Evolutionary conservation across 768 basidiomycete species (phyloP).

Genomic region (Podaxis sp.): DNA sequence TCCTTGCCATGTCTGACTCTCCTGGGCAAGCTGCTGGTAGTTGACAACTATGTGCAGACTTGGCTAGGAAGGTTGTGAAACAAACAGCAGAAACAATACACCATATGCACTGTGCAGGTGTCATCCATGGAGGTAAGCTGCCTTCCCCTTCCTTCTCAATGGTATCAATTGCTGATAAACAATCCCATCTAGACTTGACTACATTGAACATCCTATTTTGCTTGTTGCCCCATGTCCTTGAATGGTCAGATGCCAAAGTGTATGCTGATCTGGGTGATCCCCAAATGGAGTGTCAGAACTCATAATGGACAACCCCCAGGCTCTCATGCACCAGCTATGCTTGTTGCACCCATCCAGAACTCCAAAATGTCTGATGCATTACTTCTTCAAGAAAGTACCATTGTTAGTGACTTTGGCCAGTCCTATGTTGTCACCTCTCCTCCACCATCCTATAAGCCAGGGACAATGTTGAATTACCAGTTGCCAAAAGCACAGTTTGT

Average conservation of each 20-base stretch:
- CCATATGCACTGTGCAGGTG: constrained; percentile 31
- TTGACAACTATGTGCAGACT: constrained; percentile 30
- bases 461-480: constrained; percentile 30
- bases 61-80: constrained; percentile 36
- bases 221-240: constrained; percentile 22
- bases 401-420: constrained; percentile 40
- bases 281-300: constrained; percentile 14
- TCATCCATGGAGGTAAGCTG: not conserved
- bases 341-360: constrained; percentile 30
- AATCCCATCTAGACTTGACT: constrained; percentile 35
- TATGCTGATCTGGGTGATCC: constrained; percentile 32
- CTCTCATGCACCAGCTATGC: constrained; percentile 29
- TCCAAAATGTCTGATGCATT: constrained; percentile 18
- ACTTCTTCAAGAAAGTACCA: constrained; percentile 30
- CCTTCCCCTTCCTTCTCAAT: not conserved
- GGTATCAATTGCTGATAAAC: constrained; percentile 36
- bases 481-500: constrained; percentile 39
- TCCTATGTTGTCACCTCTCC: constrained; percentile 27
- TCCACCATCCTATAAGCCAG: constrained; percentile 30
- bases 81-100: constrained; percentile 26
- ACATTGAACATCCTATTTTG: constrained; percentile 38
- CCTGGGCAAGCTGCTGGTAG: constrained; percentile 30
- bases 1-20: constrained; percentile 30
- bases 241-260: constrained; percentile 34
- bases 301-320: constrained; percentile 21